Base-by-base conservation (phyloP, 2,329 filamentous ascomycete species). In the Colletotrichum tropicale region DNA sequence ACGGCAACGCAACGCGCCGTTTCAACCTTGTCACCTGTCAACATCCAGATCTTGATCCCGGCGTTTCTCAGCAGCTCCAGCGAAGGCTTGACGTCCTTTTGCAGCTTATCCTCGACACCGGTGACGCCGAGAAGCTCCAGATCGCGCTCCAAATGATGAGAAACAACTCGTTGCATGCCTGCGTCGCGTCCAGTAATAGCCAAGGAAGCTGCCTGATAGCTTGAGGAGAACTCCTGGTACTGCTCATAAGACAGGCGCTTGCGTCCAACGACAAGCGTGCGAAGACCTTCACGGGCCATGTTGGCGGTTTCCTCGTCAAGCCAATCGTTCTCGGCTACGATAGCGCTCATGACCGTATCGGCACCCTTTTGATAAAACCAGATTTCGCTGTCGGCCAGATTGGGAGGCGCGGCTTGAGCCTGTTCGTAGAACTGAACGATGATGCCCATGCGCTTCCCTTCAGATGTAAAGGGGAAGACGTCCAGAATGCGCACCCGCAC, bases 331-430 rank as follows among this genome's bases (percentile, higher is more conserved):
- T 96, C 92, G 9, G 94, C 95, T 43, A 99, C 97, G 78, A 99
- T 98, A 5, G 93, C 91, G n/a, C 93, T 92, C 98, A 99, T 99
- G 78, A 99, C 96, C 0, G 97, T 98, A 83, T 99, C 98, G 4
- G 97, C 98, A 76, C 97, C 97, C 85, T 99, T 99, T 81, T 99
- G 96, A 82, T 96, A 98, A 86, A 99, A 99, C 94, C 96, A 98
- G 34, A 98, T 96, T 81, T 98, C 96, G 16, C 94, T 93, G 62
- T 89, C 88, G 13, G 89, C 87, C 13, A 91, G 85, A 52, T 86
- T 85, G 0, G 87, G 85, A 8, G 82, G 79, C 2, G 89, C 87
- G 4, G 89, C 82, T 3, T 90, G 86, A 2, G 88, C 87, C 36
- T 88, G 87, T 16, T 93, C 91, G 32, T 93, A 89, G 81, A 98